phyloP scores from a whole-genome alignment of 2,329 filamentous ascomycete genomes.

The Pseudogymnoascus sp. region DNA sequence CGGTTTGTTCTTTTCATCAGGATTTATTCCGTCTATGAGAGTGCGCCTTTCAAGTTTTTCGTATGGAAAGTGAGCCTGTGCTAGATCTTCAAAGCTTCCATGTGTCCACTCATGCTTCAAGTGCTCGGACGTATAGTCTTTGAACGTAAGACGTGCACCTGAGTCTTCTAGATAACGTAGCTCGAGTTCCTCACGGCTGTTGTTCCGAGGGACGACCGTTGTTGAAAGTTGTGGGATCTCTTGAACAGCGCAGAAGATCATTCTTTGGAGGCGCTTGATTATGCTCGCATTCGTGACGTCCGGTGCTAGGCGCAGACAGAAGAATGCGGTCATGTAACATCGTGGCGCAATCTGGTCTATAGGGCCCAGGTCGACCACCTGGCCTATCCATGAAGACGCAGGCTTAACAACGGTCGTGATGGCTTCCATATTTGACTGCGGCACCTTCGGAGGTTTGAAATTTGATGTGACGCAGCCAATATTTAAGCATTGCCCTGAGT shows the following conservation, averaged over 20 bases:
- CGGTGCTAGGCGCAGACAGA: neutral
- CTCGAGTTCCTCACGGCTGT: slow-evolving; percentile 4
- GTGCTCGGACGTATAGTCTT: neutral
- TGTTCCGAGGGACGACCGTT: neutral
- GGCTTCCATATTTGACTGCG: neutral
- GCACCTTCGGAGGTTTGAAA: neutral
- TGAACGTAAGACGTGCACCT: neutral
- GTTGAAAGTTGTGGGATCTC: slow-evolving; percentile 5
- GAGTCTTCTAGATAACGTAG: neutral
- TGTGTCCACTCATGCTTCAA: slow-evolving; percentile 1
- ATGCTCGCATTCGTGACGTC: neutral
- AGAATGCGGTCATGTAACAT: neutral
- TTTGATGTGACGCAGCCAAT: neutral
- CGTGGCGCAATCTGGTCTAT: slow-evolving; percentile 10
- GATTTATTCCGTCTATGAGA: neutral
- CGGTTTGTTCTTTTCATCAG: neutral
- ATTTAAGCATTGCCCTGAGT: too few species aligned
- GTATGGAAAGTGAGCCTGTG: neutral
- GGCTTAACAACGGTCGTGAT: neutral
- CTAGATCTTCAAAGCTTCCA: slow-evolving; percentile 9
- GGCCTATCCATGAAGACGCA: neutral
- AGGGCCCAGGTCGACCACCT: neutral
- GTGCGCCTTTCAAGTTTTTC: neutral
- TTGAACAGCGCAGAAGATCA: neutral
- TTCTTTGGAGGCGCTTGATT: neutral